These are phyloP conservation scores for Lolium rigidum DNA, from an alignment of 176 grass and related monocot species.

Conservation along the genomic window DNA sequence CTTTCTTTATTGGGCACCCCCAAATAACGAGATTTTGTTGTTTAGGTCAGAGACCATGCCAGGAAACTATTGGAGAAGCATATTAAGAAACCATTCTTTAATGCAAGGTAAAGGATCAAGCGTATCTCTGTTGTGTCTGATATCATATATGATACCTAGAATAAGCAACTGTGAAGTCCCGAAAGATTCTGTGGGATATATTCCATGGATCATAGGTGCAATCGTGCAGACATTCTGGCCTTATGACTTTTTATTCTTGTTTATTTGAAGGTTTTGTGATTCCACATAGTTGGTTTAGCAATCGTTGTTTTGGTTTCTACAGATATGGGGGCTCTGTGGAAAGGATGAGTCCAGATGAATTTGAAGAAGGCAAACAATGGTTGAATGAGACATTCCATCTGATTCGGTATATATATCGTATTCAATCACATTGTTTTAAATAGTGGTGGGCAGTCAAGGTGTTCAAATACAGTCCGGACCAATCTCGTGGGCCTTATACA, in stretches of 20 bases:
- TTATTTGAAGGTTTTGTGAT: background rate
- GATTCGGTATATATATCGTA: conserved; percentile 67
- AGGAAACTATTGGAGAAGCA: conserved; percentile 97
- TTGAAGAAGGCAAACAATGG: conserved; percentile 86
- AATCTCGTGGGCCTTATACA: background rate
- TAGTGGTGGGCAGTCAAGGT: background rate
- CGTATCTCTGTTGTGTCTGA: conserved; percentile 10
- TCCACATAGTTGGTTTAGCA: conserved; percentile 12
- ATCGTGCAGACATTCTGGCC: background rate
- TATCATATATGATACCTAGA: conserved; percentile 28
- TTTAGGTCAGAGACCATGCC: conserved; percentile 93
- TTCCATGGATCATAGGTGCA: background rate
- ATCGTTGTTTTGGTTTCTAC: conserved; percentile 44
- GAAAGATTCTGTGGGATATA: conserved; percentile 3
- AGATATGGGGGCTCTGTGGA: conserved; percentile 68
- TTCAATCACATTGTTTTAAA: background rate
- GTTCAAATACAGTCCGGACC: background rate
- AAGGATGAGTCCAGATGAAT: conserved; percentile 69
- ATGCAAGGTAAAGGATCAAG: conserved; percentile 68
- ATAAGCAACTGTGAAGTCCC: background rate
- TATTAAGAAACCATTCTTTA: conserved; percentile 86
- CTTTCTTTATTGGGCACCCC: conserved; percentile 22
- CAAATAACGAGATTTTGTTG: conserved; percentile 34
- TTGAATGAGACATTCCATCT: conserved; percentile 87
- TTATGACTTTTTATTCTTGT: conserved; percentile 13